Base-by-base conservation (phyloP, 2,329 filamentous ascomycete species). In the Apiospora pterosperma region DNA sequence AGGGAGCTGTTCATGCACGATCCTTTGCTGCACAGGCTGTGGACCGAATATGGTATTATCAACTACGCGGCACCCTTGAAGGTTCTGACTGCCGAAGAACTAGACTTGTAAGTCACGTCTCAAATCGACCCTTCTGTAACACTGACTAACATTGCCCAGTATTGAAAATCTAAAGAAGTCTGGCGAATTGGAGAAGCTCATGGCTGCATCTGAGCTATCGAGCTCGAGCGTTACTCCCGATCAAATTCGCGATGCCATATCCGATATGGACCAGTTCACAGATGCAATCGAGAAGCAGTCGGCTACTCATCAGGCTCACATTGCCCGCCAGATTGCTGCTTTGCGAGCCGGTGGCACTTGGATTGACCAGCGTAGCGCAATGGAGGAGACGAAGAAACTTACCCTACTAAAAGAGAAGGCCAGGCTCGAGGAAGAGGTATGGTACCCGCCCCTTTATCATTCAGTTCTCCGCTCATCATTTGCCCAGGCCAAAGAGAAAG, bases 161-260 rank as follows among this genome's bases (percentile, higher is more conserved):
- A 21, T 61, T n/a, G 39, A 64, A 21, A 55, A 64, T 1, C 28
- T 64, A 31, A 61, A 61, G 58, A 61, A 61, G 31, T 25, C 55
- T 6, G 63, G 63, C n/a, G 55, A 64, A 34, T 25, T 64, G 14
- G 38, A 64, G 23, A 61, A 64, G n/a, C 55, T 59, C 19, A 61
- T 61, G 59, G 63, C 63, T 25, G 55, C 58, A 16, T 10, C 36
- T 34, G 60, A 62, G 34, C 25, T 65, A 36, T 62, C 63, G 23
- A 58, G n/a, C 23, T 36, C 60, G 11, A 65, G 48, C 19, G 61
- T 64, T 11, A 52, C 38, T n/a, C 21, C 36, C 14, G 59, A 48
- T 36, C 63, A 65, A 34, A 16, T 65, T 36, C 63, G 60, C 23
- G 63, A 62, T 36, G 63, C 63, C 23, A 65, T 65, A 31, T 28